phyloP scores from a whole-genome alignment of 805 yeast species.

The Dipodascopsis uninucleata region DNA sequence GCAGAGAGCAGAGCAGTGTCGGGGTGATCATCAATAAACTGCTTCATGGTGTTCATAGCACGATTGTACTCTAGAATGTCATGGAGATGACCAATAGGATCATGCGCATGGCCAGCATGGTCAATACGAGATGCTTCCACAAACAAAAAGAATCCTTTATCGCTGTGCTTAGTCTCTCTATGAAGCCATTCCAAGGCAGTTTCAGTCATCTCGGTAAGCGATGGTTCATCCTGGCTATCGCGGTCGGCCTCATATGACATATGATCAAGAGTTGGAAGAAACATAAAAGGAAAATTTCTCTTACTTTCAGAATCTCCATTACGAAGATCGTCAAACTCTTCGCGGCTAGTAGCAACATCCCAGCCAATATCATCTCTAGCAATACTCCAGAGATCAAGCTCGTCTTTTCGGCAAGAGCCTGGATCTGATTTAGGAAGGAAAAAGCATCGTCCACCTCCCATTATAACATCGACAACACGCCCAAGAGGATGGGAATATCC shows the following conservation, averaged over 20 bases:
- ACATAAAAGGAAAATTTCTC: slow-evolving; percentile 79
- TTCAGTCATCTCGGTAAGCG: slow-evolving; percentile 70
- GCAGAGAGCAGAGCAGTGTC: slow-evolving; percentile 80
- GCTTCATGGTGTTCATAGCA: slow-evolving; percentile 69
- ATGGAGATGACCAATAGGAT: slow-evolving; percentile 81
- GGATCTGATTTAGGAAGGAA: slow-evolving; percentile 52
- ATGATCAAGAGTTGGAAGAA: slow-evolving; percentile 69
- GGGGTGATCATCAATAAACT: slow-evolving; percentile 64
- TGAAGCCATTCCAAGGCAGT: slow-evolving; percentile 69
- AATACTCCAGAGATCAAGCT: slow-evolving; percentile 60
- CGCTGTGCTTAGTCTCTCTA: slow-evolving; percentile 65
- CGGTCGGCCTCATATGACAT: slow-evolving; percentile 85
- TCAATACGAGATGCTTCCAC: slow-evolving; percentile 93
- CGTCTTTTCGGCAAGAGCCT: slow-evolving; percentile 71
- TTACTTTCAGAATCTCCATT: slow-evolving; percentile 58
- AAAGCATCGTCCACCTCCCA: slow-evolving; percentile 81
- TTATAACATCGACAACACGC: slow-evolving; percentile 71
- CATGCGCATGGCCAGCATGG: slow-evolving; percentile 92
- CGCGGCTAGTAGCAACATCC: slow-evolving; percentile 39
- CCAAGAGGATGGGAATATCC: slow-evolving; percentile 75
- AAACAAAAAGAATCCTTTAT: slow-evolving; percentile 78
- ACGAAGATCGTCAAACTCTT: slow-evolving; percentile 54
- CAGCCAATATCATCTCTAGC: slow-evolving; percentile 52
- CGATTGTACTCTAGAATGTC: slow-evolving; percentile 85
- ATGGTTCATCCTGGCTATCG: slow-evolving; percentile 57